These are phyloP conservation scores for Obelidium mucronatum DNA, from an alignment of 192 early-diverging fungal species.

Conservation along the genomic window DNA sequence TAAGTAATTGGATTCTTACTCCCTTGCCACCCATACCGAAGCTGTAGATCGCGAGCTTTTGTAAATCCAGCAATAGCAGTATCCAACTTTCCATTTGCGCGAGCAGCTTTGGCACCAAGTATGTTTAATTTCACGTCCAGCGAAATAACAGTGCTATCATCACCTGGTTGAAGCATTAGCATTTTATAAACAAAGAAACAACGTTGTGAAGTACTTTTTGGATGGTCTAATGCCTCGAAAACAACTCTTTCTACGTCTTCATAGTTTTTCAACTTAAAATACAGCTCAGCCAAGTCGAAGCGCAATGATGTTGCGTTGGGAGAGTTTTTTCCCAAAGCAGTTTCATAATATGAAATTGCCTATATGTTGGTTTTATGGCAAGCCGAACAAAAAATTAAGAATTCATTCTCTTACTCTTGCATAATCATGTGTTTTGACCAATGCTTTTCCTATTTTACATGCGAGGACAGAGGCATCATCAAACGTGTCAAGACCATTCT, in stretches of 20 bases:
- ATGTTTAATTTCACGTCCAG: slow-evolving; percentile 45
- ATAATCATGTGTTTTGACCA: slow-evolving; percentile 60
- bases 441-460: slow-evolving; percentile 57
- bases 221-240: slow-evolving; percentile 43
- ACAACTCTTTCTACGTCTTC: slow-evolving; percentile 52
- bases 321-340: slow-evolving; percentile 43
- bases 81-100: slow-evolving; percentile 17
- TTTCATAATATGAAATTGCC: slow-evolving; percentile 57
- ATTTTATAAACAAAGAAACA: too few relatives aligned
- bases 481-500: slow-evolving; percentile 53
- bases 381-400: not conserved
- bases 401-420: slow-evolving; percentile 33
- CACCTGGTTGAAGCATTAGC: slow-evolving; percentile 33
- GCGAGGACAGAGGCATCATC: slow-evolving; percentile 44
- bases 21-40: slow-evolving; percentile 33
- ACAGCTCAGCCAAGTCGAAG: slow-evolving; percentile 54
- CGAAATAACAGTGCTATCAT: slow-evolving; percentile 37
- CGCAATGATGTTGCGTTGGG: slow-evolving; percentile 37
- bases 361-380: slow-evolving; percentile 19
- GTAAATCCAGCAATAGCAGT: slow-evolving; percentile 40
- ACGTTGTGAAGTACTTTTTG: slow-evolving; percentile 35
- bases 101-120: slow-evolving; percentile 43
- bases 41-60: slow-evolving; percentile 47
- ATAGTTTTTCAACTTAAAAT: slow-evolving; percentile 47
- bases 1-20: slow-evolving; percentile 19